Conservation (phyloP, 768 basidiomycete genomes). For the Boletus subparvulus region DNA sequence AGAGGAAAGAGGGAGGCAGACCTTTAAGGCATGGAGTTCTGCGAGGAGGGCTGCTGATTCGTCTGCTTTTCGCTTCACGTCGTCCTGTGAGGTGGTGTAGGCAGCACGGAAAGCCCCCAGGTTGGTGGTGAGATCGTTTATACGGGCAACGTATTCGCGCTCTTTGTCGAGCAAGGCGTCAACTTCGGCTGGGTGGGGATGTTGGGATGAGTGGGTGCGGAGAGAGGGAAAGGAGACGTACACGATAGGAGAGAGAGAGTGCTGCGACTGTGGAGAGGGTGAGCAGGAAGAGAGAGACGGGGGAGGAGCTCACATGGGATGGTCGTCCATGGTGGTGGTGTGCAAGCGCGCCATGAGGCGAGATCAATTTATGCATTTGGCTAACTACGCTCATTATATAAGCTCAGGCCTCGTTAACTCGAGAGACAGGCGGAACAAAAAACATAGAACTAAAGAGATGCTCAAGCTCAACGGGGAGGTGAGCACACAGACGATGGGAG, state of each 20-base stretch:
- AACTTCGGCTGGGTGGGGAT: constrained; percentile 28
- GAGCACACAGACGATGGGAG: neutral
- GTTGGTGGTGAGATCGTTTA: constrained; percentile 26
- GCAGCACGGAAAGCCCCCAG: constrained; percentile 27
- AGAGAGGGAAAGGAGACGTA: neutral
- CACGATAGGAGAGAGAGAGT: constrained; percentile 7
- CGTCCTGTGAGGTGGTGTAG: constrained; percentile 23
- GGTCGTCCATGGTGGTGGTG: constrained; percentile 12
- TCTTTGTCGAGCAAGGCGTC: constrained; percentile 27
- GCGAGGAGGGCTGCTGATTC: constrained; percentile 14
- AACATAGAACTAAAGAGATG: too few species aligned
- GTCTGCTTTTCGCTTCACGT: constrained; percentile 16
- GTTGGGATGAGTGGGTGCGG: neutral
- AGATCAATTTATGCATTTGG: too few species aligned
- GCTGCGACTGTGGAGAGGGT: neutral
- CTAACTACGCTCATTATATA: too few species aligned
- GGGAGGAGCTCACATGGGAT: constrained; percentile 12
- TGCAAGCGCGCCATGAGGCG: neutral
- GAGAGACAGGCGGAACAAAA: too few species aligned
- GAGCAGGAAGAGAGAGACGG: neutral
- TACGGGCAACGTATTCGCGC: constrained; percentile 15
- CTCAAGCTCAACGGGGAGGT: too few species aligned
- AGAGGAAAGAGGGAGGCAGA: neutral
- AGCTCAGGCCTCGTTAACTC: too few species aligned
- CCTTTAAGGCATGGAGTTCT: constrained; percentile 32